phyloP scores from a whole-genome alignment of 225 moss, liverwort and hornwort genomes.

The Pseudoscleropodium purum region DNA sequence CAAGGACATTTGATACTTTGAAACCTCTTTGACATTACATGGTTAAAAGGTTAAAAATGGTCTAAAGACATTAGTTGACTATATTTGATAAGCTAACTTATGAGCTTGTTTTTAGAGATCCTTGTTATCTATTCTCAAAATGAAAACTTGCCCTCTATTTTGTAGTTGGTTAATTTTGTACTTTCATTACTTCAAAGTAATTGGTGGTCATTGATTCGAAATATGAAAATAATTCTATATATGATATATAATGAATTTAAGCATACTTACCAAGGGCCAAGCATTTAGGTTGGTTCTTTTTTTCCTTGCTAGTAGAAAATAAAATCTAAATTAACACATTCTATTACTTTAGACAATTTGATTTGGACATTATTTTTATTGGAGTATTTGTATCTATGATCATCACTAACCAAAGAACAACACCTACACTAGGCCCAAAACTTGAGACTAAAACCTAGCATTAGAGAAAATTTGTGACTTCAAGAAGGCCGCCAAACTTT shows the following conservation, averaged over 20 bases:
- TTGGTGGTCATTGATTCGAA: not conserved
- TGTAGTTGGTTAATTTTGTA: not conserved
- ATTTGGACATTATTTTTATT: not conserved
- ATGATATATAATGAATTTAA: not conserved
- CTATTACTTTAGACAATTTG: not conserved
- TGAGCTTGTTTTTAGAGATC: rapidly evolving
- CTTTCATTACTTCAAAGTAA: rapidly evolving
- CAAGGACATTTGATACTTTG: not conserved
- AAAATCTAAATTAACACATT: too few species aligned
- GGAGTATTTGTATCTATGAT: too few species aligned
- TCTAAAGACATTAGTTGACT: rapidly evolving
- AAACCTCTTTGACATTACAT: not conserved
- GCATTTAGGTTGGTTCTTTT: not conserved
- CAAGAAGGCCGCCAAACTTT: rapidly evolving
- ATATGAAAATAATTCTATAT: too few species aligned
- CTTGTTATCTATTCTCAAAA: rapidly evolving
- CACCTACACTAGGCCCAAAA: not conserved
- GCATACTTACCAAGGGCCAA: rapidly evolving
- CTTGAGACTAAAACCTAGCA: too few species aligned
- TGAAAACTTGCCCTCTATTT: not conserved
- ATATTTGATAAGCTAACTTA: not conserved
- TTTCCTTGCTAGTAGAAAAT: not conserved
- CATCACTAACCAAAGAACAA: rapidly evolving
- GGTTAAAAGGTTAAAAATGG: not conserved
- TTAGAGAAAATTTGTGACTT: too few species aligned